A percentile compares a stretch with the other conserved stretches of the same genome.
These are phyloP conservation scores for Diospyros kaki DNA, from an alignment of 148 eudicot genomes.

Conservation along the genomic window DNA sequence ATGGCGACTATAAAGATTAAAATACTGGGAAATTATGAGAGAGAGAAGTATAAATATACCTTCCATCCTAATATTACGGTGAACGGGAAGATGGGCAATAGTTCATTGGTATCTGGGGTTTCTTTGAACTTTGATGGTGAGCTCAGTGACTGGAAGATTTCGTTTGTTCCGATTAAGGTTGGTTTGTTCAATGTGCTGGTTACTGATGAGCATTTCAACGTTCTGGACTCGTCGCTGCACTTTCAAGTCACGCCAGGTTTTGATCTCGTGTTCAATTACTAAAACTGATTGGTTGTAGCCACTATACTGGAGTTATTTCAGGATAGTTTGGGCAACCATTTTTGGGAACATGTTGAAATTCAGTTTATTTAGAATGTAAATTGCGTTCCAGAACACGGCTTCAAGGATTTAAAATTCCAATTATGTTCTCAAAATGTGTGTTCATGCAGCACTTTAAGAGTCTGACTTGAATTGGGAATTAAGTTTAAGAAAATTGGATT, in stretches of 20 bases:
- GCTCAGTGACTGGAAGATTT: constrained; percentile 51
- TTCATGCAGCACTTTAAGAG: too few species aligned
- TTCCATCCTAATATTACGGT: constrained; percentile 63
- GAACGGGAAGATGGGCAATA: constrained; percentile 70
- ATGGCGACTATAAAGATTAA: constrained; percentile 52
- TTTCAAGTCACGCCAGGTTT: constrained; percentile 69
- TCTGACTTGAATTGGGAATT: too few species aligned
- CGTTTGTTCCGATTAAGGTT: constrained; percentile 57
- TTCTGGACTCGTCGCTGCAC: constrained; percentile 69
- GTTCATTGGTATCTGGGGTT: constrained; percentile 60
- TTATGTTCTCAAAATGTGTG: too few species aligned
- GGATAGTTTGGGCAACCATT: too few species aligned
- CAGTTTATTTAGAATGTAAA: too few species aligned
- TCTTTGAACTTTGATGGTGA: constrained; percentile 36
- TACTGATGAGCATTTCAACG: constrained; percentile 45
- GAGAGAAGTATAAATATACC: constrained; percentile 27
- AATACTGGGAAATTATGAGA: constrained; percentile 47
- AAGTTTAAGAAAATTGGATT: too few species aligned
- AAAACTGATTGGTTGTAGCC: neutral
- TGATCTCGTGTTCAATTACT: neutral
- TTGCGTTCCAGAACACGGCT: too few species aligned
- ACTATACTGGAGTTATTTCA: too few species aligned
- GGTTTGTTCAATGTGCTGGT: constrained; percentile 74
- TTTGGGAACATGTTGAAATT: too few species aligned
- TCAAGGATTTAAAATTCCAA: too few species aligned